phyloP scores from a whole-genome alignment of 768 basidiomycete species.

The Chalciporus piperatus region DNA sequence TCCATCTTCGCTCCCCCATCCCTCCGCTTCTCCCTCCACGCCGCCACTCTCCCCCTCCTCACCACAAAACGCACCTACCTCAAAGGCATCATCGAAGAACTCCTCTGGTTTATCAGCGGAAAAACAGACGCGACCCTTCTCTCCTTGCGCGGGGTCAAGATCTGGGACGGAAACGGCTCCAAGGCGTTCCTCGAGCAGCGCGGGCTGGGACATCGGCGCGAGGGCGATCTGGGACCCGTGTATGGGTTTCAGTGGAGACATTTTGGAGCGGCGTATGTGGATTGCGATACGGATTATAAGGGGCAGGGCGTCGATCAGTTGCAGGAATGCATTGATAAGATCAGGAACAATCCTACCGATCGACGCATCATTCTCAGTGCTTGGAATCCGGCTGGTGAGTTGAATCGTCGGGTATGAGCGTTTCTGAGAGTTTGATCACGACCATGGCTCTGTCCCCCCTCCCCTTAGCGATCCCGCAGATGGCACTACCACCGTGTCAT shows the following conservation, averaged over 20 bases:
- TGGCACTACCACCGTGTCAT: slow-evolving; percentile 98
- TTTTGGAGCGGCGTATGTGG: slow-evolving; percentile 81
- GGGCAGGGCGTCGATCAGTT: slow-evolving; percentile 93
- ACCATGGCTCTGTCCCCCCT: background rate
- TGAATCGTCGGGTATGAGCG: background rate
- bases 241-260: slow-evolving; percentile 98
- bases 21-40: slow-evolving; percentile 82
- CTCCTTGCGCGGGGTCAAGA: slow-evolving; percentile 81
- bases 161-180: slow-evolving; percentile 97
- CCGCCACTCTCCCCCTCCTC: slow-evolving; percentile 77
- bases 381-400: slow-evolving; percentile 94
- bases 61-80: slow-evolving; percentile 95
- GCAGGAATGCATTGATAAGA: slow-evolving; percentile 83
- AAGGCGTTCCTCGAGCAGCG: slow-evolving; percentile 81
- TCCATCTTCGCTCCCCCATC: slow-evolving; percentile 90
- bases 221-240: slow-evolving; percentile 94
- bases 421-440: too few relatives aligned
- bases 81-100: slow-evolving; percentile 88
- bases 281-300: slow-evolving; percentile 72
- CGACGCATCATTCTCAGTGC: slow-evolving; percentile 92
- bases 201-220: slow-evolving; percentile 78
- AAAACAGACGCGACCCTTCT: slow-evolving; percentile 78
- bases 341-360: slow-evolving; percentile 90
- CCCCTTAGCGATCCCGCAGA: slow-evolving; percentile 81
- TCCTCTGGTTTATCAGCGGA: slow-evolving; percentile 91